Percentiles rank a stretch among this genome's conserved stretches.
Conservation (phyloP, 805 yeast species). For the Nakazawaea ishiwadae region DNA sequence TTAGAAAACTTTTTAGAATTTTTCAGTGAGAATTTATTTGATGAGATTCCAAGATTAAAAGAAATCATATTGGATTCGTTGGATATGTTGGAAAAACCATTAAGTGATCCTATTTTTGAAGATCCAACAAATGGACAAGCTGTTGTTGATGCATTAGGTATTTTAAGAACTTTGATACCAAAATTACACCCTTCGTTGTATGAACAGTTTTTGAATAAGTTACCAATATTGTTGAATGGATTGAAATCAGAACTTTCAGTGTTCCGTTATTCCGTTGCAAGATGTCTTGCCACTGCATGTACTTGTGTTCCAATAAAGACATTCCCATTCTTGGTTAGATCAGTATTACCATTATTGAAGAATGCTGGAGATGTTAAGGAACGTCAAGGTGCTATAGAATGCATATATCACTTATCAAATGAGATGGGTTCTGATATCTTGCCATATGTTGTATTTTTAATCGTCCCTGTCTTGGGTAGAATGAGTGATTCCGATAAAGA, state of each 20-base stretch:
- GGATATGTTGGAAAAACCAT: conserved; percentile 20
- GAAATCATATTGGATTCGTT: conserved; percentile 66
- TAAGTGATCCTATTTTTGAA: conserved; percentile 22
- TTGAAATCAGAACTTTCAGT: conserved; percentile 74
- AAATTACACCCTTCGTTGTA: conserved; percentile 46
- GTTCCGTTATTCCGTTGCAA: conserved; percentile 84
- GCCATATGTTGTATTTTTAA: conserved; percentile 91
- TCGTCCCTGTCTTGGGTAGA: conserved; percentile 94
- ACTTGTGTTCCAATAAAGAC: conserved; percentile 62
- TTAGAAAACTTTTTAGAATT: conserved; percentile 51
- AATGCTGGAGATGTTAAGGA: conserved; percentile 66
- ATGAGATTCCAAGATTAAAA: conserved; percentile 60
- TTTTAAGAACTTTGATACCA: conserved; percentile 69
- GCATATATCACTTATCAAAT: conserved; percentile 77
- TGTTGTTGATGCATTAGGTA: conserved; percentile 82
- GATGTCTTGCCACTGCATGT: conserved; percentile 79
- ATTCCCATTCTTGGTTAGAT: conserved; percentile 74
- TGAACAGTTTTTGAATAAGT: conserved; percentile 42
- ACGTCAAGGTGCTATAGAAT: conserved; percentile 93
- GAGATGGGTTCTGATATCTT: conserved; percentile 85
- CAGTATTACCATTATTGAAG: conserved; percentile 72
- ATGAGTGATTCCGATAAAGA: conserved; percentile 95
- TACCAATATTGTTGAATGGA: conserved; percentile 47
- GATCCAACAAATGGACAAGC: conserved; percentile 63
- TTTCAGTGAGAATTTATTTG: conserved; percentile 54